Evolutionary conservation across 257 asterid species (phyloP), one percentile per base, ranked within the genome.

Genomic region (Nicotiana knightiana): DNA sequence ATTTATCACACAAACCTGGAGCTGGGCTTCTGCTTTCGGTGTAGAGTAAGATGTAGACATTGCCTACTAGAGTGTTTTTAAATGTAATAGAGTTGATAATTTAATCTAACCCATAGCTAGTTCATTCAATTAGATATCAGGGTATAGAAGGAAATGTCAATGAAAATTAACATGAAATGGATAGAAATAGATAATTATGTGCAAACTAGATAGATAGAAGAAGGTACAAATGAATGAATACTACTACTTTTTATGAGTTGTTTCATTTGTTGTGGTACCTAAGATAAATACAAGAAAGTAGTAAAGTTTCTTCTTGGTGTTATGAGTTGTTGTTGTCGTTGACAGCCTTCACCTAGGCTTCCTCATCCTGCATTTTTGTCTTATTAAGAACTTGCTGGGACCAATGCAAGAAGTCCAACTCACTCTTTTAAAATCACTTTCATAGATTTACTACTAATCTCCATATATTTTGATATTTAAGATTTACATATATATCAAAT

Each of bases 261-360:
- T 73, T 73, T 73, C n/a, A 73, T 73, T 48, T 73, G 43, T 73
- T 73, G 62, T 73, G 62, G 79, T 73, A 13, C 43, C 12, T 15
- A 48, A 48, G 43, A 39, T 37, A 73, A 43, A 73, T 73, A 73
- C 62, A 73, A 73, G 62, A 48, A 26, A 48, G 62, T 48, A 26
- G 62, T 73, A 48, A 48, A 73, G 79, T 48, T 73, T 46, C 62
- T 48, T 73, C 61, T 48, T 73, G 79, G 15, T 73, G 62, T 73
- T 2, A 48, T 73, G 79, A 73, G 62, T 73, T 73, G 79, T 73
- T 73, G 17, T 48, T 48, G 79, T 73, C 62, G 26, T 73, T 73
- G 79, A 48, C 79, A 73, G 62, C 62, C 62, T 37, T 73, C 39
- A 1, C 48, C 62, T 48, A 48, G 79, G 79, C 48, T 73, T 73